Evolutionary conservation across 768 basidiomycete genomes (phyloP), one percentile per base, ranked within the genome.

Genomic region (Russula dissimulans): DNA sequence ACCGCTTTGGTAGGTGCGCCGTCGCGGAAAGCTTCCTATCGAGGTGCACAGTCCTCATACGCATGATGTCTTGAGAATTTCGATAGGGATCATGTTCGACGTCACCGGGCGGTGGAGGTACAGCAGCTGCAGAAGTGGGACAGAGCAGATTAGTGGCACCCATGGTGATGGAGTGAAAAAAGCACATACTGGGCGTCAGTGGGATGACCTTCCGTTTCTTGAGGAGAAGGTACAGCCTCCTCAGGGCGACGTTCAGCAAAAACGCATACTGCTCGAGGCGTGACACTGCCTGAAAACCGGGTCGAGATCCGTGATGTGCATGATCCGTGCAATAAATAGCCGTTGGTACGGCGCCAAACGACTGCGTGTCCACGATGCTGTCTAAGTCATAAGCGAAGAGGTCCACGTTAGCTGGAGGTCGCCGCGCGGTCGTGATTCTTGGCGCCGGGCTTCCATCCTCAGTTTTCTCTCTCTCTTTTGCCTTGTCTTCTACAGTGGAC

Each of bases 191-290:
- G 57, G 89, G 85, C 5, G 87, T 83, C 54, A 87, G 74, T n/a
- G 91, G 86, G 26, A 95, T 89, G 41, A 93, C 90, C 11, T 94
- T 94, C 67, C 90, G 84, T 74, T 89, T 89, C 77, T 89, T 90
- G 68, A 91, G 75, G 41, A 90, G 79, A 34, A 91, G 80, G 73
- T 94, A 98, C 55, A 99, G 77, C 68, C 95, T 81, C 65, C 95
- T 79, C 57, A 99, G 77, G 18, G 95, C 97, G 26, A 98, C 97
- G 69, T 97, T 97, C 54, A 99, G 77, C 58, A 99, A 74, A 78
- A 95, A 99, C 2, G 97, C 91, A 71, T 97, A 99, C 70, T 99
- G 97, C 76, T 99, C 97, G 64, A 99, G 74, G 58, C 95, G 79
- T 61, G 95, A 92, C 15, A 97, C 97, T 17, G 90, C 80, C 69